Evolutionary conservation across 2,329 filamentous ascomycete species (phyloP), one percentile per base, ranked within the genome.

Genomic region (Chalaropsis thielavioides): DNA sequence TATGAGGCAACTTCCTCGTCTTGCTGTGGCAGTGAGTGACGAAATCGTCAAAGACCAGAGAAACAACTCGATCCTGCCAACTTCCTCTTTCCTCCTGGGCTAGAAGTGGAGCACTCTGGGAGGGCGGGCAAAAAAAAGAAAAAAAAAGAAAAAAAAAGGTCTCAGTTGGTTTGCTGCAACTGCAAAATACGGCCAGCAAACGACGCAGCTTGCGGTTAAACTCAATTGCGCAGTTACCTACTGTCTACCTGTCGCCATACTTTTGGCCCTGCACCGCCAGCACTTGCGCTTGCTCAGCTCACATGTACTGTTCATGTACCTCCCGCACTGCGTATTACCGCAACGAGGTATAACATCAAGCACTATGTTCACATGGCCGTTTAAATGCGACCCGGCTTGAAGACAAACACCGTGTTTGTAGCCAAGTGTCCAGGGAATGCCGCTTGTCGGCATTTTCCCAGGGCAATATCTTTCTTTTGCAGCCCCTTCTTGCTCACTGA

Each of bases 251-350:
- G 54, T 58, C 27, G 5, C 19, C 1, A 58, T 2, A 58, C 54
- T 58, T 58, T 24, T 58, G 54, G 54, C 54, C 54, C 54, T 58
- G 54, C 54, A 58, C 54, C 27, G 54, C 54, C 54, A 58, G 31
- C 54, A 58, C 46, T 51, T 6, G 35, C 35, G 7, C 46, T 51
- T 11, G 46, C 46, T 51, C 46, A 51, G 46, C 46, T 51, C 11
- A 51, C 11, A 27, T 51, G 46, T 51, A 27, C 46, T 51, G 19
- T n/a, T 27, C 22, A 51, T 51, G 13, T 24, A 49, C 46, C 22
- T 31, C 51, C 49, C 6, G n/a, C n/a, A n/a, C 27, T 19, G 54
- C 24, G 19, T 58, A 51, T 49, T 13, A 49, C 46, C 46, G 22
- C 46, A 24, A 13, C 46, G 46, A 49, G 46, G 22, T 49, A 49